A percentile compares a stretch with the other conserved stretches of the same genome.
These are phyloP conservation scores for Bidens hawaiensis DNA, from an alignment of 140 eudicot genomes.

Conservation along the genomic window DNA sequence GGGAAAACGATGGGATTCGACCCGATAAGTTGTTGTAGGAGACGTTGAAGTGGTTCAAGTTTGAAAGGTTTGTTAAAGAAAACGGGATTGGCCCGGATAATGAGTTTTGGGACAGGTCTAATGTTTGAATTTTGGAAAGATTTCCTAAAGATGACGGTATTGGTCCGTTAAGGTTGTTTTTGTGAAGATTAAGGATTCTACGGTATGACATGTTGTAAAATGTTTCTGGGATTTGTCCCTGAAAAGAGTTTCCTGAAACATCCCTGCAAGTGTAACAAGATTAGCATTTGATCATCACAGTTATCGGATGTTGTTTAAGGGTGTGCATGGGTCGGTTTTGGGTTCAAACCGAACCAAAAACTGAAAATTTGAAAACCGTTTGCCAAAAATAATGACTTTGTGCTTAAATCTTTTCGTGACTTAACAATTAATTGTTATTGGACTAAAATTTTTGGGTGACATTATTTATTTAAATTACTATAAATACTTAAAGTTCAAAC, in stretches of 20 bases:
- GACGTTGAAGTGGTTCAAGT: constrained; percentile 63
- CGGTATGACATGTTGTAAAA: constrained; percentile 87
- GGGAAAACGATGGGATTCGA: constrained; percentile 41
- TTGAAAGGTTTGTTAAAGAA: constrained; percentile 49
- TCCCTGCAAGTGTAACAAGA: constrained; percentile 55
- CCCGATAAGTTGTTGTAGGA: constrained; percentile 78
- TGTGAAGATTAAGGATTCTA: constrained; percentile 69
- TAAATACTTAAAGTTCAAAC: no score
- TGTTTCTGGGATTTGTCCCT: constrained; percentile 66
- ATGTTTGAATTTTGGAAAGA: constrained; percentile 48
- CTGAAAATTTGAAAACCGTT: no score
- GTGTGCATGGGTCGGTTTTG: no score
- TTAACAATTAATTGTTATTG: no score
- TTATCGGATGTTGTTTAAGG: background rate
- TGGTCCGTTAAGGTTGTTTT: constrained; percentile 58
- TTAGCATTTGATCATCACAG: constrained; percentile 12
- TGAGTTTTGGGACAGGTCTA: constrained; percentile 76
- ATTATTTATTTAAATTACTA: no score
- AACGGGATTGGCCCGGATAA: constrained; percentile 70
- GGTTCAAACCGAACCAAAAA: no score
- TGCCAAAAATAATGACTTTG: no score
- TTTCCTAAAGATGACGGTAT: constrained; percentile 72
- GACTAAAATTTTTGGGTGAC: no score
- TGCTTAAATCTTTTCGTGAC: no score
- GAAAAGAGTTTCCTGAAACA: constrained; percentile 77